phyloP scores from a whole-genome alignment of 192 early-diverging fungal species.

The Podila minutissima region DNA sequence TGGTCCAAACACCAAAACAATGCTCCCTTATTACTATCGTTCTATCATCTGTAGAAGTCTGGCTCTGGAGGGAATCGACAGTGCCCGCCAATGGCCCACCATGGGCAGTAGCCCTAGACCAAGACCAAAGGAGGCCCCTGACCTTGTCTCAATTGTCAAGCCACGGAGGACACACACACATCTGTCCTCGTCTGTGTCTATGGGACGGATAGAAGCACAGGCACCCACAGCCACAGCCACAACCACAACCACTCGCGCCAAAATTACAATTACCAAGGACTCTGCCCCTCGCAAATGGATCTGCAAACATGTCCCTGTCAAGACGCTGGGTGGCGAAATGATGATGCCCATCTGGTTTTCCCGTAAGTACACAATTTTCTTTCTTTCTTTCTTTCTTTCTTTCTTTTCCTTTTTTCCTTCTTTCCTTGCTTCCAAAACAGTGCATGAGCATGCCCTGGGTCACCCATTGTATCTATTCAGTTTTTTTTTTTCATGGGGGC shows the following conservation, averaged over 20 bases:
- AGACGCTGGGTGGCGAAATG: constrained; percentile 48
- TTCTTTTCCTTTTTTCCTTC: background rate
- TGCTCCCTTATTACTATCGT: constrained; percentile 3
- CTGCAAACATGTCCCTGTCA: constrained; percentile 38
- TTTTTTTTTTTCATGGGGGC: too few relatives aligned
- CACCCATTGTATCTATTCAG: background rate
- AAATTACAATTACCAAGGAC: constrained; percentile 41
- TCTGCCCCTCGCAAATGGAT: constrained; percentile 46
- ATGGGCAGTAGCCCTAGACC: constrained; percentile 3
- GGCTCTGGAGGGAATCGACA: constrained; percentile 41
- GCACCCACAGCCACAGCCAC: background rate
- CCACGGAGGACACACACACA: too few relatives aligned
- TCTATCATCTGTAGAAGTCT: constrained; percentile 23
- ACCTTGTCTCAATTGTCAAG: background rate
- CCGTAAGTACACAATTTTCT: constrained; percentile 4
- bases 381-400: background rate
- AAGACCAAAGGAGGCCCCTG: background rate
- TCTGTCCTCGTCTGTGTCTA: too few relatives aligned
- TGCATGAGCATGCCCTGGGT: background rate
- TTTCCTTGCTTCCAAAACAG: background rate
- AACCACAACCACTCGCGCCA: constrained; percentile 18
- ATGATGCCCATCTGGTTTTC: constrained; percentile 48
- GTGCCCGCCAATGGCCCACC: constrained; percentile 36
- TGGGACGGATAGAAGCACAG: too few relatives aligned
- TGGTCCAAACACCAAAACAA: background rate